phyloP scores from a whole-genome alignment of 306 rosid species.

The Spatholobus suberectus region DNA sequence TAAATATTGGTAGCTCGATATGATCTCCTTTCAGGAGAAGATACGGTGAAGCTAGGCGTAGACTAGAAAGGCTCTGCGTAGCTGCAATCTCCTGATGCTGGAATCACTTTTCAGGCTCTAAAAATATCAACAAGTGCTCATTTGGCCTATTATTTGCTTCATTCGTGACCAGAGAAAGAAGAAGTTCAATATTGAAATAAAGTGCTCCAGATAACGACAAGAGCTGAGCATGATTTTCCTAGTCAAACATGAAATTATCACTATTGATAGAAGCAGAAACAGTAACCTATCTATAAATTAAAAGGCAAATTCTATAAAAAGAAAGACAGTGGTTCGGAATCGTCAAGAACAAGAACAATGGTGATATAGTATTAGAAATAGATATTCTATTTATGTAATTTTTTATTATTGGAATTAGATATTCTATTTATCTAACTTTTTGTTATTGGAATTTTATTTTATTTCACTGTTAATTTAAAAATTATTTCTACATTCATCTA shows the following conservation, averaged over 20 bases:
- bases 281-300: background rate
- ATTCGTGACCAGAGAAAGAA: background rate
- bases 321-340: background rate
- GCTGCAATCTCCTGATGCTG: slow-evolving; percentile 15
- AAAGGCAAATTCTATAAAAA: background rate
- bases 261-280: background rate
- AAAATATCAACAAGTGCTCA: slow-evolving; percentile 23
- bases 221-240: background rate
- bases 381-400: too few species aligned
- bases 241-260: slow-evolving; percentile 30
- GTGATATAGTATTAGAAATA: too few species aligned
- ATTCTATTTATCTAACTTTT: too few species aligned
- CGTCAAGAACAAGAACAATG: background rate
- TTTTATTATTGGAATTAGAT: too few species aligned
- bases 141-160: slow-evolving; percentile 8
- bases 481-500: too few species aligned
- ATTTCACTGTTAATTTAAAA: too few species aligned
- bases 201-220: slow-evolving; percentile 27
- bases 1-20: background rate
- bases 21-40: background rate
- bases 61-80: background rate
- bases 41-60: background rate
- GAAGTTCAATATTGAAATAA: background rate
- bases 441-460: too few species aligned
- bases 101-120: slow-evolving; percentile 24